Evolutionary conservation across 2,329 filamentous ascomycete species (phyloP), one percentile per base, ranked within the genome.

Genomic region (Botryotinia globosa): DNA sequence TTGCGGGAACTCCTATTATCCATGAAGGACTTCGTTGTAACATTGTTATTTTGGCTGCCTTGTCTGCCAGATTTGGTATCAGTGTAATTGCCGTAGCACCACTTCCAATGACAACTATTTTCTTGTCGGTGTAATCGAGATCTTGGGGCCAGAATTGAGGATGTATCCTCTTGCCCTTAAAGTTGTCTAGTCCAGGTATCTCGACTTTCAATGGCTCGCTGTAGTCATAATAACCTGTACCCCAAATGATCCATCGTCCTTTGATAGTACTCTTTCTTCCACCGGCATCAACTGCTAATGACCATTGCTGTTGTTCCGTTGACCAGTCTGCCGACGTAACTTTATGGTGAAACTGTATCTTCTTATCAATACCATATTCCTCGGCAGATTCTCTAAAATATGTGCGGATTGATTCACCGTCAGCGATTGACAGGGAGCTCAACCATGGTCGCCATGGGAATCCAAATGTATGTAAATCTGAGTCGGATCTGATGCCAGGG

Each of bases 61-160:
- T 87, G 58, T 91, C 83, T 0, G 89, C 88, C 64, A 97, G 81
- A 65, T 85, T 87, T 0, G 93, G 93, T 2, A 96, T 80, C 1
- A 97, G 84, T 0, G 93, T 96, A 63, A 95, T 82, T 10, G 92
- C 91, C 0, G 93, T 97, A 3, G 93, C 93, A 10, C 93, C 93
- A 18, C 72, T 75, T n/a, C 76, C 76, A 51, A 79, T 77, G 37
- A 79, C 74, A 34, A 78, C 74, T 32, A 79, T 76, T 56, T 76
- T 78, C 73, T 92, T 92, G 81, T 85, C 82, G 20, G 83, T 82
- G 80, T 91, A 92, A 78, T 92, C 88, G 59, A 91, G 83, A 72
- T 90, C 84, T 72, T 89, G 83, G 0, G 91, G 91, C 90, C 91
- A 93, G 82, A 92, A 93, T 77, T 94, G 91, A 1, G 92, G 91